Evolutionary conservation across 164 flowering plant genomes (phyloP).

Genomic region (Vitis amurensis): DNA sequence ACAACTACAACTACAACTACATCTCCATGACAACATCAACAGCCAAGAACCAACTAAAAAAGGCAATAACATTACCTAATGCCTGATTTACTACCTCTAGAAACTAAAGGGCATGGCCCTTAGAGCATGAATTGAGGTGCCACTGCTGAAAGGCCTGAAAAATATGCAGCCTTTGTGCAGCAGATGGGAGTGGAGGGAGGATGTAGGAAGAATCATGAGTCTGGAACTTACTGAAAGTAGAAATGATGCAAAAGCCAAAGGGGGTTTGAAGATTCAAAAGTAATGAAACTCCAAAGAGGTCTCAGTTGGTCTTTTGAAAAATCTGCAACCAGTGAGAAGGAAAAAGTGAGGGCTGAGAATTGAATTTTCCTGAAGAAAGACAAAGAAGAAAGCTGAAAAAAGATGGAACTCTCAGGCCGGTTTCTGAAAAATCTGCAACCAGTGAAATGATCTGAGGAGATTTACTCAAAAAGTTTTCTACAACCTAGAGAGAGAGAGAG

Average conservation of each 20-base stretch:
- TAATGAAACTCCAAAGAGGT: constrained; percentile 3
- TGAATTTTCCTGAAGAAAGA: not conserved
- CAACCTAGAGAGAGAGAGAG: too few species aligned
- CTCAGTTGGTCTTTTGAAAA: constrained; percentile 34
- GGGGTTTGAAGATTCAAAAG: not conserved
- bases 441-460: not conserved
- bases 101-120: not conserved
- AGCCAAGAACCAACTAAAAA: not conserved
- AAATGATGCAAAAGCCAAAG: not conserved
- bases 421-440: constrained; percentile 11
- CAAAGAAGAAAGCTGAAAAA: not conserved
- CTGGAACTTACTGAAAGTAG: not conserved
- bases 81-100: not conserved
- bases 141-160: constrained; percentile 27
- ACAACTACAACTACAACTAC: not conserved
- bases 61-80: not conserved
- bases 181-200: constrained; percentile 9
- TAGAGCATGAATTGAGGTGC: not conserved
- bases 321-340: constrained; percentile 33
- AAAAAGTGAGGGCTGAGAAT: not conserved
- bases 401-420: constrained; percentile 3
- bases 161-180: constrained; percentile 41
- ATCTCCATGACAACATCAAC: constrained; percentile 3
- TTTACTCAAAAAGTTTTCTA: too few species aligned
- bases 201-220: not conserved